phyloP scores from a whole-genome alignment of 176 grass and related monocot species.

The Carex myosuroides region DNA sequence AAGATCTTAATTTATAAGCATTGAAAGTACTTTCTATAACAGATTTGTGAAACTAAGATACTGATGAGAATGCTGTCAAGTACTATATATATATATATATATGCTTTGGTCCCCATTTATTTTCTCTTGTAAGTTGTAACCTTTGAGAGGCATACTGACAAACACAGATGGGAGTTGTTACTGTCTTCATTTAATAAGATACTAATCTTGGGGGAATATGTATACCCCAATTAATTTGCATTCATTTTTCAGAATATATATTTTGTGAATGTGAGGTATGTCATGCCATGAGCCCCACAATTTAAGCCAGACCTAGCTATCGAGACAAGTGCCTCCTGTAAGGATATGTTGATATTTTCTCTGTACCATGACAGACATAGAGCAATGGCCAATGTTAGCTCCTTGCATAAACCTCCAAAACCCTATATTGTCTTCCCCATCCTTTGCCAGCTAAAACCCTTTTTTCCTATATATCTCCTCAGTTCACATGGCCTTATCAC shows the following conservation, averaged over 20 bases:
- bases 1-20: neutral
- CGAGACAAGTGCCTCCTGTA: neutral
- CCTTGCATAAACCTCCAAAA: conserved; percentile 20
- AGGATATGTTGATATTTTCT: neutral
- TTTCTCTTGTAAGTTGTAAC: neutral
- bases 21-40: neutral
- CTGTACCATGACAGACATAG: neutral
- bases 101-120: neutral
- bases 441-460: neutral
- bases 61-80: neutral
- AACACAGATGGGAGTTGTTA: neutral
- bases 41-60: neutral
- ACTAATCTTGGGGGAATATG: neutral
- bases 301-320: neutral
- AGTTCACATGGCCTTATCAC: neutral
- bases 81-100: neutral
- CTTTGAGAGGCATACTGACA: neutral
- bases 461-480: neutral
- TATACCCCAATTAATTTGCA: neutral
- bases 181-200: neutral
- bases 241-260: neutral
- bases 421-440: conserved; percentile 2
- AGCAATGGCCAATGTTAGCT: neutral
- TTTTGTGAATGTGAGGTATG: neutral
- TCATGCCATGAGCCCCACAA: conserved; percentile 7